phyloP scores from a whole-genome alignment of 176 grass and related monocot species.

The Bothriochloa decipiens region DNA sequence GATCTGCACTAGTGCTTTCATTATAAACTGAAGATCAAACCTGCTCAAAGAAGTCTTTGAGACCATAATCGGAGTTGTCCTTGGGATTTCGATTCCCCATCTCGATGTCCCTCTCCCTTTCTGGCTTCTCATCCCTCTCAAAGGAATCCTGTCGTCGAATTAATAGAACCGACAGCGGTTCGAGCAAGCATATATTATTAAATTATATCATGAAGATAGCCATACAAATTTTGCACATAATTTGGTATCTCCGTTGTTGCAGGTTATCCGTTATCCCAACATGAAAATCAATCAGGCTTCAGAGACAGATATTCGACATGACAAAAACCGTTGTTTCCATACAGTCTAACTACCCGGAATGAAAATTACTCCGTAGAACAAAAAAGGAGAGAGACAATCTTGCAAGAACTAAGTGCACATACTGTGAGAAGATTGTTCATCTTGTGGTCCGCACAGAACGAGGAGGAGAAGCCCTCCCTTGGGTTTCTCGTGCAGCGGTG shows the following conservation, averaged over 20 bases:
- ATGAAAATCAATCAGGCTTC: not conserved
- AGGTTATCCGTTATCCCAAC: not conserved
- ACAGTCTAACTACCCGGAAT: not conserved
- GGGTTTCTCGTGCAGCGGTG: not conserved
- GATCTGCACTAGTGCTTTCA: not conserved
- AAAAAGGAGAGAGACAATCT: not conserved
- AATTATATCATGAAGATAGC: not conserved
- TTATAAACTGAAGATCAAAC: slow-evolving; percentile 27
- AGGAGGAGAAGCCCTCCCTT: not conserved
- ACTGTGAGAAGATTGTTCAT: slow-evolving; percentile 77
- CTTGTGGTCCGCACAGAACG: not conserved
- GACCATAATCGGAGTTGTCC: slow-evolving; percentile 58
- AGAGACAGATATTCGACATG: not conserved
- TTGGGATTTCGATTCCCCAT: slow-evolving; percentile 44
- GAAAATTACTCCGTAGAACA: not conserved
- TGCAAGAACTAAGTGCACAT: slow-evolving; percentile 6
- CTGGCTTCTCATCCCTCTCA: slow-evolving; percentile 35
- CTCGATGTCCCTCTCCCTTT: slow-evolving; percentile 56
- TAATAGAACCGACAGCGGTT: not conserved
- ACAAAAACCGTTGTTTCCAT: not conserved
- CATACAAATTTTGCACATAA: not conserved
- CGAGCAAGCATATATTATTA: not conserved
- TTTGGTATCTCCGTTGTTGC: not conserved
- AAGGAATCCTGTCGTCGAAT: slow-evolving; percentile 50
- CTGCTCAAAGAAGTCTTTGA: slow-evolving; percentile 63